A percentile compares a stretch with the other conserved stretches of the same genome.
These are phyloP conservation scores for Leishmania guyanensis DNA, from an alignment of 208 protist species.

Conservation along the genomic window DNA sequence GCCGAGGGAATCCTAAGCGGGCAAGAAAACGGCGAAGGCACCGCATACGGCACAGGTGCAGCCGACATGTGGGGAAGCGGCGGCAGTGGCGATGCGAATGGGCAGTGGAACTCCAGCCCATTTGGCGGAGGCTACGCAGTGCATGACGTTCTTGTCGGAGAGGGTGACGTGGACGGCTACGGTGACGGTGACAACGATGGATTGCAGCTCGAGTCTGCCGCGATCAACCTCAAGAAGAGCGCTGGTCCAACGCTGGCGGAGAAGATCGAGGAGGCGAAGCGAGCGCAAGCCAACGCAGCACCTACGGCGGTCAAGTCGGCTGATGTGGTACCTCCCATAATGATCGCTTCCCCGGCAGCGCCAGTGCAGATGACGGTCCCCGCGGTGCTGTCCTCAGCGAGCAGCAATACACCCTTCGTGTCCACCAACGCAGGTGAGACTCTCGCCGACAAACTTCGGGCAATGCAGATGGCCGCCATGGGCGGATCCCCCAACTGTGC, in stretches of 20 bases:
- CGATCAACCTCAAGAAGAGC: constrained; percentile 46
- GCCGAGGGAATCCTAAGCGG: constrained; percentile 18
- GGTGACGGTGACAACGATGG: constrained; percentile 35
- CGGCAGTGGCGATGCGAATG: background rate
- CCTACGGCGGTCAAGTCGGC: background rate
- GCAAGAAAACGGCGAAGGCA: constrained; percentile 11
- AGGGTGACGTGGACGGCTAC: constrained; percentile 47
- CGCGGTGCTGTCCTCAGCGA: background rate
- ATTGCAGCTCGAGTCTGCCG: constrained; percentile 78
- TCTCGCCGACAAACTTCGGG: constrained; percentile 66
- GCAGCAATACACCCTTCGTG: constrained; percentile 13
- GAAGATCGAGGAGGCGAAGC: constrained; percentile 29
- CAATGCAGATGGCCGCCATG: constrained; percentile 49
- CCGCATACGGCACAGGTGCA: background rate
- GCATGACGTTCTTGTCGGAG: constrained; percentile 26
- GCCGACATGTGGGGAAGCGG: constrained; percentile 15
- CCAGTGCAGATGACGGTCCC: background rate
- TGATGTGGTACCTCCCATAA: background rate
- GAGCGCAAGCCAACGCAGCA: constrained; percentile 9
- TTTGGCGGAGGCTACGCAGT: constrained; percentile 12
- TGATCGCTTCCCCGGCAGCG: background rate
- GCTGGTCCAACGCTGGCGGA: constrained; percentile 32
- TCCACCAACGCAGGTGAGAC: constrained; percentile 36
- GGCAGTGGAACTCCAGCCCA: background rate
- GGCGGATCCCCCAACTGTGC: background rate